Conservation (phyloP, 2,329 filamentous ascomycete species). For the Thielaviopsis ethacetica region DNA sequence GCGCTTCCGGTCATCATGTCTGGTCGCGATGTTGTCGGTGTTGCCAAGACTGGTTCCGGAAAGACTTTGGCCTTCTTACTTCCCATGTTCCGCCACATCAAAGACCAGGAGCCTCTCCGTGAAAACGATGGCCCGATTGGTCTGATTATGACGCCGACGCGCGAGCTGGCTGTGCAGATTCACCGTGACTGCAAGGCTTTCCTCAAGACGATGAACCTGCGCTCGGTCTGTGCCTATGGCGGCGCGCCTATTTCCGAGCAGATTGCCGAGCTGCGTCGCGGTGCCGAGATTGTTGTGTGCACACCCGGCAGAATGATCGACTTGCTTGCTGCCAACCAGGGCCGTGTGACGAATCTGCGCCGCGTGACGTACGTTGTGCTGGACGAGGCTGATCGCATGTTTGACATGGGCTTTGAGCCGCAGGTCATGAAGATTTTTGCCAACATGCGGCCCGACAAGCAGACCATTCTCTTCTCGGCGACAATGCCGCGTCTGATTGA, state of each 20-base stretch:
- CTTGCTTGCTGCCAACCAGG: conserved; percentile 79
- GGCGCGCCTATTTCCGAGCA: conserved; percentile 94
- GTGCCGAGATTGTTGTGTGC: conserved; percentile 86
- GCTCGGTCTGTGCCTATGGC: conserved; percentile 84
- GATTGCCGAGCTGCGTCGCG: conserved; percentile 89
- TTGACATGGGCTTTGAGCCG: conserved; percentile 98
- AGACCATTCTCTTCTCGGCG: conserved; percentile 90
- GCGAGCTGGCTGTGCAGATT: conserved; percentile 87
- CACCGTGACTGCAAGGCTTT: conserved; percentile 91
- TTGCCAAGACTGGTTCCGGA: conserved; percentile 93
- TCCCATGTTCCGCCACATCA: conserved; percentile 96
- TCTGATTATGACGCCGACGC: conserved; percentile 83
- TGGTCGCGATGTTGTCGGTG: conserved; percentile 84
- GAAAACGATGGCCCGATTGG: conserved; percentile 76
- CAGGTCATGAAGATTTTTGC: conserved; percentile 94
- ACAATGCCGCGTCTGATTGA: conserved; percentile 94
- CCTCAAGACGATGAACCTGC: conserved; percentile 67
- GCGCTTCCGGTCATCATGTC: conserved; percentile 93
- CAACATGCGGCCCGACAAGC: conserved; percentile 79
- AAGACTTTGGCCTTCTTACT: conserved; percentile 93
- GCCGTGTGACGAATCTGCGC: conserved; percentile 80
- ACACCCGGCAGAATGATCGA: conserved; percentile 95
- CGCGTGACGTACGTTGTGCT: conserved; percentile 88
- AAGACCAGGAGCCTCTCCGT: conserved; percentile 71
- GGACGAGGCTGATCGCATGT: conserved; percentile 97